A percentile compares a stretch with the other conserved stretches of the same genome.
These are phyloP conservation scores for Tulasnella calospora DNA, from an alignment of 768 basidiomycete genomes.

Conservation along the genomic window DNA sequence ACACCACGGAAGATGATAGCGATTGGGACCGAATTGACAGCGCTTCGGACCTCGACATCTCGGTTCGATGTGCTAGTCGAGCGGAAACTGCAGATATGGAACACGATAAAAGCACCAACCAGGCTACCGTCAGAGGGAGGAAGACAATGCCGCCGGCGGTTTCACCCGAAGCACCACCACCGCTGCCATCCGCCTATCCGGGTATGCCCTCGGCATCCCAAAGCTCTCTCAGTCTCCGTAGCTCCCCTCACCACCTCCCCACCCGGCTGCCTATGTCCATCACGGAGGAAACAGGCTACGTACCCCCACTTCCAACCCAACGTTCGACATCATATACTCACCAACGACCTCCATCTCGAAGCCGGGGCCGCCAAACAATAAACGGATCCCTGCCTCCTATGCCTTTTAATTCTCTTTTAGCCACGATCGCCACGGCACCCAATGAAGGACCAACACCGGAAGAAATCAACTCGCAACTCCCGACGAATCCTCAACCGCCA, in stretches of 20 bases:
- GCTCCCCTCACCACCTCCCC: conserved; percentile 13
- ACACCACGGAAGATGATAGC: conserved; percentile 28
- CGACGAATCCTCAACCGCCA: background rate
- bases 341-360: background rate
- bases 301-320: background rate
- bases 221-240: conserved; percentile 20
- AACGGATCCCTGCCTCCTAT: background rate
- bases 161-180: background rate
- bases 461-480: background rate
- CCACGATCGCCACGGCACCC: background rate
- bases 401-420: conserved; percentile 5
- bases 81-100: conserved; percentile 8
- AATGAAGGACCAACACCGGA: background rate
- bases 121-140: conserved; percentile 42
- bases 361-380: conserved; percentile 1
- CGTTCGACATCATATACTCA: background rate
- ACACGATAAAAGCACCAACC: background rate
- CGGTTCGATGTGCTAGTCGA: conserved; percentile 29
- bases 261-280: background rate
- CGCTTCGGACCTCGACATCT: conserved; percentile 54
- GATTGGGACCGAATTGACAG: conserved; percentile 82
- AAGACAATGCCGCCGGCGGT: background rate
- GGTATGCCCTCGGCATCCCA: conserved; percentile 11
- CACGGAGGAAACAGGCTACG: conserved; percentile 6
- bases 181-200: background rate